These are phyloP conservation scores for Rhodotorula mucilaginosa DNA, from an alignment of 1,284 basidiomycete species.

Conservation along the genomic window DNA sequence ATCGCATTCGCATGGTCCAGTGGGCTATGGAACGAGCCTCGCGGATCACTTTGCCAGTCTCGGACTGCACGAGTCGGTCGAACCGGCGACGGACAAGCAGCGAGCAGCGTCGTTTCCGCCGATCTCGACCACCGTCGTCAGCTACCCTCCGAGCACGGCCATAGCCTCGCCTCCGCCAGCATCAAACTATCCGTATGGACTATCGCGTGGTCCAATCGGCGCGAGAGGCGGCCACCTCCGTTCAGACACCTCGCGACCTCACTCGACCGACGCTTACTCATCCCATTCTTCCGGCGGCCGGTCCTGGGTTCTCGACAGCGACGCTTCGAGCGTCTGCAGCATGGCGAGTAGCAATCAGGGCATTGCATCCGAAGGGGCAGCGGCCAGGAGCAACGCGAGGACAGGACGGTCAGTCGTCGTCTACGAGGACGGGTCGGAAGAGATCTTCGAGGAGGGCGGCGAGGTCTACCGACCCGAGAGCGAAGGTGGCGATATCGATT, in stretches of 20 bases:
- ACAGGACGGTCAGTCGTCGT: not conserved
- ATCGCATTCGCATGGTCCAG: too few species aligned
- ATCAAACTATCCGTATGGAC: too few species aligned
- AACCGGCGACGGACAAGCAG: too few species aligned
- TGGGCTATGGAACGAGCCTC: too few species aligned
- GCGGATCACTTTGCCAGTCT: too few species aligned
- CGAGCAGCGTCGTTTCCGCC: too few species aligned
- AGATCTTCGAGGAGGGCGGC: slow-evolving; percentile 19
- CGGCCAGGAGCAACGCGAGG: not conserved
- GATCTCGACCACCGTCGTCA: too few species aligned
- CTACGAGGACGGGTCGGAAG: slow-evolving; percentile 7
- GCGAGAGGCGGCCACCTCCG: too few species aligned
- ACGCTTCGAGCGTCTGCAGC: slow-evolving; percentile 26
- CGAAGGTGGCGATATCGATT: slow-evolving; percentile 21
- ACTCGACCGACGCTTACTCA: slow-evolving; percentile 5
- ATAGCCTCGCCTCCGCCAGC: too few species aligned
- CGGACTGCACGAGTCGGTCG: too few species aligned
- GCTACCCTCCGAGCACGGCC: too few species aligned
- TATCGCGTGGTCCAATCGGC: too few species aligned
- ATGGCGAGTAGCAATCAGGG: slow-evolving; percentile 6
- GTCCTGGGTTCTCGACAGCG: slow-evolving; percentile 34
- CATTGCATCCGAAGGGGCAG: not conserved
- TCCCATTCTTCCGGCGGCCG: slow-evolving; percentile 5
- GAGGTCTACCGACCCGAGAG: slow-evolving; percentile 30
- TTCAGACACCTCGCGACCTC: not conserved